Evolutionary conservation across 116 monocot genomes (phyloP), one percentile per base, ranked within the genome.

Genomic region (Iris pallida): DNA sequence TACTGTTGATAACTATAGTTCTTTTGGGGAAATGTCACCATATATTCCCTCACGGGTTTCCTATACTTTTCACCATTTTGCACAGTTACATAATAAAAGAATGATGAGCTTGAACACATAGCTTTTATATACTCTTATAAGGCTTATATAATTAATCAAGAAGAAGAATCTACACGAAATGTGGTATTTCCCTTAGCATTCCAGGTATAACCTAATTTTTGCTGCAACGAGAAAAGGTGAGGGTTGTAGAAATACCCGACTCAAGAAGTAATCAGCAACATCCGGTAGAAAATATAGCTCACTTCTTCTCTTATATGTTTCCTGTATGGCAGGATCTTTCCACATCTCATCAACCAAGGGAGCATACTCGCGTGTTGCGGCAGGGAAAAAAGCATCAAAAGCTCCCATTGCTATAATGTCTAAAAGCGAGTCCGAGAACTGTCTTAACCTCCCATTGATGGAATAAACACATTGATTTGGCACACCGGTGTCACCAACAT

Each of bases 371-470:
- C 91, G 83, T 65, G 95, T 95, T 60, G 95, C 91, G 11, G 95
- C 91, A 53, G 95, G 95, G 51, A 91, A 95, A 72, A 91, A 95
- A n/a, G 95, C 86, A 71, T 95, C 95, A 52, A 95, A 75, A 59
- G 91, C 88, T 46, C 95, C 95, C 88, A 83, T 91, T 64, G 95
- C 95, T 71, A 95, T 86, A 68, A 95, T 91, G 70, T 91, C 95
- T 45, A 95, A 73, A 69, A 95, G 88, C 86, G 88, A 86, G 47
- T 91, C 86, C 53, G 91, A 95, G 70, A 95, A 95, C 76, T 91
- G 86, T 73, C 91, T 95, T 59, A 95, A 66, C 72, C 48, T 90
- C 74, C 88, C 81, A 84, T 88, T 91, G 17, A 91, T 84, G 40
- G 86, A 91, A 76, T 95, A 95, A 56, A 84, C n/a, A 71, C 75